Evolutionary conservation across 768 basidiomycete species (phyloP), one percentile per base, ranked within the genome.

Genomic region (Auriscalpium microsporum): DNA sequence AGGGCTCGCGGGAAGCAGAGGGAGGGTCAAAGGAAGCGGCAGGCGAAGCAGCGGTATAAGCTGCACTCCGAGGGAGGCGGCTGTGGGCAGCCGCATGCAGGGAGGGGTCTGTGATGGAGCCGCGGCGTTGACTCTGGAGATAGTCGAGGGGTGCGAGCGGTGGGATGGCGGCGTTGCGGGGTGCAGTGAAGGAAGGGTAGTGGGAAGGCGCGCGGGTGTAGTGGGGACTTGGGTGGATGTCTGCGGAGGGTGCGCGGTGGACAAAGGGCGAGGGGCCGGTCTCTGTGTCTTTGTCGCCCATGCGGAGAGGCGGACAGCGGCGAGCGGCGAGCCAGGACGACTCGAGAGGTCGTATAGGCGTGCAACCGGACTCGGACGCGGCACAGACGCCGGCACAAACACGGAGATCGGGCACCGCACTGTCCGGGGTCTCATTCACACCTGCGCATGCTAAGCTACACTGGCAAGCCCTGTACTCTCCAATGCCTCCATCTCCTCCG

Each of bases 51-150:
- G 61, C 54, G 50, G 60, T 67, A 53, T 56, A 54, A 50, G 56
- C 61, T 19, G 58, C 58, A 59, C 44, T 51, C 54, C 54, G 58
- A 45, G 37, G 56, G 51, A 49, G 67, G 56, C 58, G 62, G 53
- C 56, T 56, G 0, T 70, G 67, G 4, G 75, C 69, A 28, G 80
- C 74, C 56, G 83, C 82, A 70, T 88, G 86, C 50, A 90, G 76
- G 44, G 84, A 83, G 3, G 88, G 88, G 73, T 91, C 90, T 8
- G 88, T 88, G 65, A 89, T 85, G 2, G 90, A 90, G 56, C 87
- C 87, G 56, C 87, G 73, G n/a, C 88, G 80, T 65, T 90, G 89
- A 53, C 79, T 87, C 67, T 89, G 87, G 23, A 90, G 78, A 67
- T 79, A 83, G 67, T 89, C 84, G 63, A 90, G 81, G 9, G 88